These are phyloP conservation scores for Candida dajiaensis DNA, from an alignment of 805 yeast genomes.

Conservation along the genomic window DNA sequence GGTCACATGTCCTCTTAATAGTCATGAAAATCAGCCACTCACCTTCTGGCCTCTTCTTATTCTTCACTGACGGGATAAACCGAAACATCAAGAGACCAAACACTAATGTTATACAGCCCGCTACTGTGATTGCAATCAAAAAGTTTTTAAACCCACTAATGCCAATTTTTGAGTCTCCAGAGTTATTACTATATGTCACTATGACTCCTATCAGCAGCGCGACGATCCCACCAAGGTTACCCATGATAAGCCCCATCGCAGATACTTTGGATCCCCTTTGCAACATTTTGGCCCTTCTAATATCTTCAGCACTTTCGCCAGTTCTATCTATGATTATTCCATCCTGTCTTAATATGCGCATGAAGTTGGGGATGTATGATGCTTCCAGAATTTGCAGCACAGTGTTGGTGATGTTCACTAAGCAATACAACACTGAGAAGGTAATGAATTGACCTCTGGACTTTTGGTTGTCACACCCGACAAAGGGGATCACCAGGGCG, in stretches of 20 bases:
- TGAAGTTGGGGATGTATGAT: conserved; percentile 34
- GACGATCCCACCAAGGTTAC: conserved; percentile 33
- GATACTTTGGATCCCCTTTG: conserved; percentile 31
- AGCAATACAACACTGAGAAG: conserved; percentile 28
- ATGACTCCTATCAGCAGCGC: conserved; percentile 34
- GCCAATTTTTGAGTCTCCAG: conserved; percentile 17
- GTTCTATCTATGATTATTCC: conserved; percentile 4
- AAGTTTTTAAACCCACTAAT: conserved; percentile 28
- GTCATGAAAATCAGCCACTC: conserved; percentile 24
- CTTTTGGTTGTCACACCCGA: conserved; percentile 21
- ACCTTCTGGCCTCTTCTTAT: conserved; percentile 24
- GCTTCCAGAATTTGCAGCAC: conserved; percentile 34
- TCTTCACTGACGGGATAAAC: conserved; percentile 28
- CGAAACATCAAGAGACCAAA: conserved; percentile 24
- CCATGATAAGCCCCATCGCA: conserved; percentile 31
- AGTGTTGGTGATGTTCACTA: conserved; percentile 26
- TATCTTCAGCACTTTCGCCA: conserved; percentile 16
- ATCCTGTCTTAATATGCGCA: conserved; percentile 27
- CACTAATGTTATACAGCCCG: conserved; percentile 30
- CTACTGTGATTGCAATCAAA: conserved; percentile 33
- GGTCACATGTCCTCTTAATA: conserved; percentile 22
- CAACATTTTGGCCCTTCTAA: conserved; percentile 22
- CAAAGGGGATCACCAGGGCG: conserved; percentile 31
- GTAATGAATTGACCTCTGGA: conserved; percentile 21
- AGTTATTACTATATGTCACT: conserved; percentile 27